phyloP scores from a whole-genome alignment of 169 alveolate species.

The Eimeria zaria region DNA sequence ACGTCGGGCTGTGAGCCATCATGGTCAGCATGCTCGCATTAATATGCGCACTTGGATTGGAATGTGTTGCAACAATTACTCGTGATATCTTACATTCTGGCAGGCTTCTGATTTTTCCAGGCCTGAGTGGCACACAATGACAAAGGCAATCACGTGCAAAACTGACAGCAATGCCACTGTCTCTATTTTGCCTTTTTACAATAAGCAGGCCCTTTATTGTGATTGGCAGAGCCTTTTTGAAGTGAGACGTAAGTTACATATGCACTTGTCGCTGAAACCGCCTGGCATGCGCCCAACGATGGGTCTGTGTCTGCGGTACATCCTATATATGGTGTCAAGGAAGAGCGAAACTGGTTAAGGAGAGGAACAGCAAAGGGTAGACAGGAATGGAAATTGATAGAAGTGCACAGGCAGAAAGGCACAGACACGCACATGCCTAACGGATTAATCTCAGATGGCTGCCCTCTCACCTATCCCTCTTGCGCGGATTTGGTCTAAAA shows the following conservation, averaged over 20 bases:
- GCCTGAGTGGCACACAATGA: neutral
- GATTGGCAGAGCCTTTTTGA: neutral
- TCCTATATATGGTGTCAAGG: neutral
- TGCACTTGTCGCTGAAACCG: neutral
- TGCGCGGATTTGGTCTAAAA: conserved; percentile 24
- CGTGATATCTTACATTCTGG: neutral
- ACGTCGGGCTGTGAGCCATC: neutral
- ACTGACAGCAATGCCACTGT: neutral
- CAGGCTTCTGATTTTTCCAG: neutral
- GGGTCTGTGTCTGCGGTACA: neutral
- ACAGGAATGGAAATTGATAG: neutral
- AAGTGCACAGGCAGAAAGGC: neutral
- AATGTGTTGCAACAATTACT: neutral
- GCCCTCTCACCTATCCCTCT: conserved; percentile 20
- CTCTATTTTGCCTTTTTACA: neutral
- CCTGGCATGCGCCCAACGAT: neutral
- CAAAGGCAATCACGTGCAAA: neutral
- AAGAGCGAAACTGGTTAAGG: neutral
- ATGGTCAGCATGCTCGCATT: neutral
- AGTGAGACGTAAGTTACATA: neutral
- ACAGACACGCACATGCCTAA: neutral
- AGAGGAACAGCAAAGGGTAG: neutral
- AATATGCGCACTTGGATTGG: neutral
- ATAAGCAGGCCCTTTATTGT: neutral
- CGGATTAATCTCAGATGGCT: neutral